A percentile compares a stretch with the other conserved stretches of the same genome.
These are phyloP conservation scores for Oryza meridionalis DNA, from an alignment of 176 grass and related monocot species.

Conservation along the genomic window DNA sequence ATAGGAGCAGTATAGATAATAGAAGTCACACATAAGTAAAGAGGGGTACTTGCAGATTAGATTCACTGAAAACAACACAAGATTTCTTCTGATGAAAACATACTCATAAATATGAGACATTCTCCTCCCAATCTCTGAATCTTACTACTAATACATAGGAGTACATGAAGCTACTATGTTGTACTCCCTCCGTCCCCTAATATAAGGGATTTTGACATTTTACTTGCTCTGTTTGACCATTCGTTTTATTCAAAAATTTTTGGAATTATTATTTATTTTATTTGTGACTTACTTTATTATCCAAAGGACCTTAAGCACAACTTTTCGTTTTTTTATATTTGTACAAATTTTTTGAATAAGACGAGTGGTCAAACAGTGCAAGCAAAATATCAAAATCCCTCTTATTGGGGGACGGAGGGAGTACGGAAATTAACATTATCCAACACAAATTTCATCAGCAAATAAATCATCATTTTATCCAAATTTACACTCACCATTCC, in stretches of 20 bases:
- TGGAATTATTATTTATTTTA: no score
- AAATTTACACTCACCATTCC: constrained; percentile 82
- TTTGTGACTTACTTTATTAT: no score
- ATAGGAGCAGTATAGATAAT: background rate
- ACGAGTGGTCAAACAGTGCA: no score
- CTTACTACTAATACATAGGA: background rate
- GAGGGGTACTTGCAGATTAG: background rate
- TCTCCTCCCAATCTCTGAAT: background rate
- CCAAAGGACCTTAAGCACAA: no score
- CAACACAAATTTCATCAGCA: background rate
- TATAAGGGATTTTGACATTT: no score
- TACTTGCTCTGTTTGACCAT: no score
- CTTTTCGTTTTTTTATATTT: no score
- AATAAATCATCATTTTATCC: background rate
- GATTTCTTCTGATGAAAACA: no score
- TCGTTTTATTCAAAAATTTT: no score
- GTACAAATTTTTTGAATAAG: no score
- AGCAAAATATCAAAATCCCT: no score
- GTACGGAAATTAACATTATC: background rate
- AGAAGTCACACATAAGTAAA: background rate
- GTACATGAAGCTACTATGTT: background rate
- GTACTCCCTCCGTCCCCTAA: background rate
- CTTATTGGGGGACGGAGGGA: no score
- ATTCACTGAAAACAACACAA: background rate
- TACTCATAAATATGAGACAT: background rate